phyloP scores from a whole-genome alignment of 257 asterid species.

The Buddleja alternifolia region DNA sequence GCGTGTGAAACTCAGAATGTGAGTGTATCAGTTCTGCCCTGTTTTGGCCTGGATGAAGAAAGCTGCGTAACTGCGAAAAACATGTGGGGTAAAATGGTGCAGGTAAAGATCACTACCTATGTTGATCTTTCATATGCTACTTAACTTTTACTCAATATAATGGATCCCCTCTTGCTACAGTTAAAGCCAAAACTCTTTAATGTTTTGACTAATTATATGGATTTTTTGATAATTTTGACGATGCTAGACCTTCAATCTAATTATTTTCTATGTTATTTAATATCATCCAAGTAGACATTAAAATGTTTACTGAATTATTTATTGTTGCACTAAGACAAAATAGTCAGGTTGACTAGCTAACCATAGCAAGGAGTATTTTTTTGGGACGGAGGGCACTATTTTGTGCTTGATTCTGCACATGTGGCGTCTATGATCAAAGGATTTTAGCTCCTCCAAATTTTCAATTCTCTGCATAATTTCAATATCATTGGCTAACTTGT shows the following conservation, averaged over 20 bases:
- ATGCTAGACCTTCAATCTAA: too few relatives aligned
- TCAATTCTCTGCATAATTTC: background rate
- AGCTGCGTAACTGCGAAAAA: conserved; percentile 87
- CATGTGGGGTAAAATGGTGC: conserved; percentile 91
- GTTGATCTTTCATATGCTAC: conserved; percentile 1
- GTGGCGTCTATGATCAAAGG: background rate
- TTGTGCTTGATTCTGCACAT: background rate
- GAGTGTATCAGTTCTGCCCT: conserved; percentile 87
- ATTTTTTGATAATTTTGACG: too few relatives aligned
- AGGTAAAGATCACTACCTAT: conserved; percentile 49
- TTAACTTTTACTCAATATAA: background rate
- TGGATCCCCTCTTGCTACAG: background rate
- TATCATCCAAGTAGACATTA: too few relatives aligned
- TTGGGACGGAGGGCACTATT: background rate
- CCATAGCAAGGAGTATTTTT: too few relatives aligned
- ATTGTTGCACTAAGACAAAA: too few relatives aligned
- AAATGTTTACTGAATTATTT: too few relatives aligned
- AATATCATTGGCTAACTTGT: conserved; percentile 21
- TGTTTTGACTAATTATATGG: too few relatives aligned
- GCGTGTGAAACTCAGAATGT: conserved; percentile 98
- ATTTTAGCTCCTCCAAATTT: background rate
- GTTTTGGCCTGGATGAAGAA: conserved; percentile 86
- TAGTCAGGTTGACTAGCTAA: too few relatives aligned
- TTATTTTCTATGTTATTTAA: too few relatives aligned
- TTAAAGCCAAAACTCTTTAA: too few relatives aligned